phyloP scores from a whole-genome alignment of 1,284 basidiomycete species.

The Chondrostereum purpureum region DNA sequence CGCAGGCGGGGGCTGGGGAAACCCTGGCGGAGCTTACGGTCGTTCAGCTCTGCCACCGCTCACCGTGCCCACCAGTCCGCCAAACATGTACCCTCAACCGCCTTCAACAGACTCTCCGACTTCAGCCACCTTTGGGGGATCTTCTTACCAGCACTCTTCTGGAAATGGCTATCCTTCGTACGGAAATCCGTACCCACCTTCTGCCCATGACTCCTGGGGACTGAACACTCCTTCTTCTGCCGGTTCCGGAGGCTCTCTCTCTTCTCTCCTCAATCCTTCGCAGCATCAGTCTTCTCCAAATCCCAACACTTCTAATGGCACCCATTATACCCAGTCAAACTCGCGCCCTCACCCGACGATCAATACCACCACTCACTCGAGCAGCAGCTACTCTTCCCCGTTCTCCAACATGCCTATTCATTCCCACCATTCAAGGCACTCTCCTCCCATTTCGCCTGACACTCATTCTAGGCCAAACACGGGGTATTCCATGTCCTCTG shows the following conservation, averaged over 20 bases:
- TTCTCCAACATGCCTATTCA: conserved; percentile 64
- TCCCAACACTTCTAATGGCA: conserved; percentile 45
- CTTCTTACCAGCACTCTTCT: conserved; percentile 51
- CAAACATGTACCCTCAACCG: conserved; percentile 48
- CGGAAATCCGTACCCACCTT: conserved; percentile 53
- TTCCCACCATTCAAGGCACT: conserved; percentile 50
- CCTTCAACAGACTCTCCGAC: conserved; percentile 53
- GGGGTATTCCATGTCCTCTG: conserved; percentile 75
- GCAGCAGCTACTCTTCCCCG: conserved; percentile 43
- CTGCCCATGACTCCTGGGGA: conserved; percentile 43
- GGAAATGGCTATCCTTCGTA: conserved; percentile 45
- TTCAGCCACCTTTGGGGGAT: conserved; percentile 62
- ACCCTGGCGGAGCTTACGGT: conserved; percentile 37
- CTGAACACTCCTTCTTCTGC: conserved; percentile 29
- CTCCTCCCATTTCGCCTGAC: conserved; percentile 66
- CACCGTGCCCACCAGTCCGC: conserved; percentile 68
- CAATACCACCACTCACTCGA: conserved; percentile 42
- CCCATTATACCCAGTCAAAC: conserved; percentile 28
- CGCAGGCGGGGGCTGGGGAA: conserved; percentile 47
- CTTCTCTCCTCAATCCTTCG: conserved; percentile 55
- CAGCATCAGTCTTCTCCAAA: conserved; percentile 21
- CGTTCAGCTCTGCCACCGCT: conserved; percentile 72
- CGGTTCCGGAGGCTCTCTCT: conserved; percentile 65
- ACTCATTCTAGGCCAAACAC: conserved; percentile 71
- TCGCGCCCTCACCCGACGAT: conserved; percentile 55